Conservation (phyloP, 176 grass and related monocot species). For the Panicum miliaceum region DNA sequence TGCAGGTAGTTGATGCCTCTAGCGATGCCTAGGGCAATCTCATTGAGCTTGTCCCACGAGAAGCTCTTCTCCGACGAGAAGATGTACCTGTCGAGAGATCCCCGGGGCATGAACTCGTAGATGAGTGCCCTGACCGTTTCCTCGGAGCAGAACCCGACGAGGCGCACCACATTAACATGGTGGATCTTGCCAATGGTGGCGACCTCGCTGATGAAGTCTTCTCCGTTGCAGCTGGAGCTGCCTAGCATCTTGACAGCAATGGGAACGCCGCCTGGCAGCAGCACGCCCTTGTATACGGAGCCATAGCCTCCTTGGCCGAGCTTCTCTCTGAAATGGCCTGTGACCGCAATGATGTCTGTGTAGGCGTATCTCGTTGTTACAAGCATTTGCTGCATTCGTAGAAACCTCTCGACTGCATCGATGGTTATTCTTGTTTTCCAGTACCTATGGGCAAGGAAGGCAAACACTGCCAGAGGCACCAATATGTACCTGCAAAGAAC, state of each 20-base stretch:
- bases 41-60: slow-evolving; percentile 40
- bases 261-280: background rate
- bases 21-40: slow-evolving; percentile 47
- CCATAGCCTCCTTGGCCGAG: slow-evolving; percentile 61
- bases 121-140: slow-evolving; percentile 38
- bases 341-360: slow-evolving; percentile 55
- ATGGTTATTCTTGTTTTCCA: slow-evolving; percentile 41
- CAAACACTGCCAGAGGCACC: background rate
- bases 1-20: slow-evolving; percentile 61
- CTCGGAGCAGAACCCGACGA: slow-evolving; percentile 46
- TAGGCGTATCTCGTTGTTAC: slow-evolving; percentile 44
- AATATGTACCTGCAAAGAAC: slow-evolving; percentile 33
- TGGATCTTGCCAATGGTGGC: slow-evolving; percentile 61
- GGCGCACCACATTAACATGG: slow-evolving; percentile 51
- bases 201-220: slow-evolving; percentile 67
- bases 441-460: slow-evolving; percentile 47
- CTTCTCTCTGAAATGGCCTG: slow-evolving; percentile 54
- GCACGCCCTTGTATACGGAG: slow-evolving; percentile 43
- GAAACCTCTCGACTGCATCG: slow-evolving; percentile 60
- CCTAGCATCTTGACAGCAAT: slow-evolving; percentile 52
- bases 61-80: slow-evolving; percentile 26
- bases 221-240: slow-evolving; percentile 41
- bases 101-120: slow-evolving; percentile 54
- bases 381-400: slow-evolving; percentile 33
- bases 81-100: slow-evolving; percentile 59